Evolutionary conservation across 768 basidiomycete species (phyloP).

Genomic region (Peribolospora baueri): DNA sequence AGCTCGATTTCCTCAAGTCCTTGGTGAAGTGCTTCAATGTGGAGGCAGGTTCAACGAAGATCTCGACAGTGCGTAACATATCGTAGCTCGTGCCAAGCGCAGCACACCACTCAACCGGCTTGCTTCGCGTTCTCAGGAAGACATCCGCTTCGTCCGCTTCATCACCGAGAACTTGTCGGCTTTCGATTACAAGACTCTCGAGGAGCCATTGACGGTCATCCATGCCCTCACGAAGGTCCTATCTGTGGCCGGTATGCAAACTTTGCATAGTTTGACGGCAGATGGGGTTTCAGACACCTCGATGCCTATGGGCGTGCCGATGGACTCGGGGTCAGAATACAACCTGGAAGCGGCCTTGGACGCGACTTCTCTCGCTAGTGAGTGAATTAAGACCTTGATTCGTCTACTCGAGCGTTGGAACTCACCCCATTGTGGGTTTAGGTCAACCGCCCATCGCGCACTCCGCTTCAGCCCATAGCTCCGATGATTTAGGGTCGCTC

Average conservation of each 20-base stretch:
- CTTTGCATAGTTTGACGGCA: constrained; percentile 46
- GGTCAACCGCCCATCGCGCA: background rate
- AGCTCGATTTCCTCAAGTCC: constrained; percentile 68
- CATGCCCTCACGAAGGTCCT: constrained; percentile 49
- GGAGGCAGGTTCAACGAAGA: constrained; percentile 28
- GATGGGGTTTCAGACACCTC: constrained; percentile 22
- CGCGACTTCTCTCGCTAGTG: background rate
- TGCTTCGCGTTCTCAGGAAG: constrained; percentile 28
- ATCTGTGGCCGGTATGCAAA: constrained; percentile 55
- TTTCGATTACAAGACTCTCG: constrained; percentile 84
- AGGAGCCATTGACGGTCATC: constrained; percentile 70
- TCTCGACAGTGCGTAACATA: too few relatives aligned
- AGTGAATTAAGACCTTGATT: background rate
- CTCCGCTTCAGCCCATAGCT: background rate
- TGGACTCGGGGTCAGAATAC: background rate
- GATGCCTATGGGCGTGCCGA: constrained; percentile 33
- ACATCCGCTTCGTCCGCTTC: constrained; percentile 66
- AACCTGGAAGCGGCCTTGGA: constrained; percentile 4
- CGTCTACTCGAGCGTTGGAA: constrained; percentile 1
- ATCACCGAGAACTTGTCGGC: constrained; percentile 83
- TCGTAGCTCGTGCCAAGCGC: too few relatives aligned
- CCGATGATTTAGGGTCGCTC: constrained; percentile 3
- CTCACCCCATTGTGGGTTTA: background rate
- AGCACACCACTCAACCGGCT: background rate
- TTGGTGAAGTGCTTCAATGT: constrained; percentile 56